Conservation (phyloP, 768 basidiomycete species). For the Suillus alpinus region DNA sequence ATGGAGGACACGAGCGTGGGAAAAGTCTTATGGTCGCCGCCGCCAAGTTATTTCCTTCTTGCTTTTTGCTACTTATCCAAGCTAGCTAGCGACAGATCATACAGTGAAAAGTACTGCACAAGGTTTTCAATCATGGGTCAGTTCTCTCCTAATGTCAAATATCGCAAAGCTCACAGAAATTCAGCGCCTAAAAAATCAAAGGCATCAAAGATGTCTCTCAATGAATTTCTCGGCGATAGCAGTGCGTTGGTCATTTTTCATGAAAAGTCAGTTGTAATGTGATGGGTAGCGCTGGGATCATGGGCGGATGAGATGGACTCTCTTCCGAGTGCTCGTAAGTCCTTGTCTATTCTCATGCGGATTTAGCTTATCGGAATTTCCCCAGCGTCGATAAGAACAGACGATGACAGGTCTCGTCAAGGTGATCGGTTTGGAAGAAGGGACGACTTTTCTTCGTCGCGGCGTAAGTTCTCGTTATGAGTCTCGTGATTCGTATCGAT, state of each 20-base stretch:
- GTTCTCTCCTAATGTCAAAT: constrained; percentile 4
- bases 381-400: constrained; percentile 65
- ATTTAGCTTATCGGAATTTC: constrained; percentile 15
- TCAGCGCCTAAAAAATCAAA: constrained; percentile 82
- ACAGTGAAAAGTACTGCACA: constrained; percentile 12
- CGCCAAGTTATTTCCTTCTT: constrained; percentile 16
- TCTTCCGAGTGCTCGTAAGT: constrained; percentile 91
- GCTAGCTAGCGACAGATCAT: constrained; percentile 6
- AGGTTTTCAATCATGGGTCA: constrained; percentile 26
- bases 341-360: constrained; percentile 6
- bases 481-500: constrained; percentile 10
- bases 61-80: constrained; percentile 19
- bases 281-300: constrained; percentile 70
- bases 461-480: constrained; percentile 46
- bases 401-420: constrained; percentile 56
- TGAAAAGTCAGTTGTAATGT: constrained; percentile 12
- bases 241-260: constrained; percentile 48
- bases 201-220: constrained; percentile 89
- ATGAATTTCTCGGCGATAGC: constrained; percentile 87
- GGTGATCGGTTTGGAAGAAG: constrained; percentile 55
- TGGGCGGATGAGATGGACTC: constrained; percentile 99
- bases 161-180: constrained; percentile 6
- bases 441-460: constrained; percentile 63
- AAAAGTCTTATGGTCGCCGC: constrained; percentile 11
- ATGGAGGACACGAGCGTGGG: constrained; percentile 23